These are phyloP conservation scores for Styphnolobium japonicum DNA, from an alignment of 306 rosid species.

Conservation along the genomic window DNA sequence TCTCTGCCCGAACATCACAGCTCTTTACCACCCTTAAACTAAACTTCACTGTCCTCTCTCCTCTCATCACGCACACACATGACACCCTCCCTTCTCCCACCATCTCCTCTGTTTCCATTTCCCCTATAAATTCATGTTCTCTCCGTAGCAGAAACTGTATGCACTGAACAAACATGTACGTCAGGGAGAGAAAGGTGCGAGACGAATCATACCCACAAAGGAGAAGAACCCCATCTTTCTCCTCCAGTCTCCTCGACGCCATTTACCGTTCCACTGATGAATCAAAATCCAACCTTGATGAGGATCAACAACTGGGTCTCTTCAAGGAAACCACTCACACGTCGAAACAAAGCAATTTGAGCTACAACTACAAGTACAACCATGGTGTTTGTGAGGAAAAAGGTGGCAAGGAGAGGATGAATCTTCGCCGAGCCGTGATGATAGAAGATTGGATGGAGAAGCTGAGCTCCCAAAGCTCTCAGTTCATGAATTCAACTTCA, in stretches of 20 bases:
- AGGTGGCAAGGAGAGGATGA: conserved; percentile 26
- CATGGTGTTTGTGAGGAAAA: background rate
- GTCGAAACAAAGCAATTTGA: conserved; percentile 34
- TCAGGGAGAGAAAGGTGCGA: conserved; percentile 3
- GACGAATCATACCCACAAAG: conserved; percentile 47
- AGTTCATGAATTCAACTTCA: conserved; percentile 41
- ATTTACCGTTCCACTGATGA: conserved; percentile 65
- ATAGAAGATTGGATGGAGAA: conserved; percentile 66
- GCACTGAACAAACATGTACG: conserved; percentile 24
- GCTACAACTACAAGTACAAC: background rate
- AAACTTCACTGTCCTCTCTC: conserved; percentile 6
- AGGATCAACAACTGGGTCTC: conserved; percentile 20
- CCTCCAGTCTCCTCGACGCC: conserved; percentile 57
- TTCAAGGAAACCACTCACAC: background rate
- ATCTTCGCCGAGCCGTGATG: conserved; percentile 53
- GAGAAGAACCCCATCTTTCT: conserved; percentile 74
- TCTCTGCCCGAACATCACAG: conserved; percentile 57
- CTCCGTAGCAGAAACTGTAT: background rate
- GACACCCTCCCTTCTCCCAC: background rate
- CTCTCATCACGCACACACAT: background rate
- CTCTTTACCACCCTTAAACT: conserved; percentile 35
- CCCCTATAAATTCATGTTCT: conserved; percentile 15
- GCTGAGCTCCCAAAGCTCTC: conserved; percentile 37
- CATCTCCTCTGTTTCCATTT: background rate
- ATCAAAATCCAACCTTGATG: conserved; percentile 41